phyloP scores from a whole-genome alignment of 306 rosid genomes.

The Cicer yamashitae region DNA sequence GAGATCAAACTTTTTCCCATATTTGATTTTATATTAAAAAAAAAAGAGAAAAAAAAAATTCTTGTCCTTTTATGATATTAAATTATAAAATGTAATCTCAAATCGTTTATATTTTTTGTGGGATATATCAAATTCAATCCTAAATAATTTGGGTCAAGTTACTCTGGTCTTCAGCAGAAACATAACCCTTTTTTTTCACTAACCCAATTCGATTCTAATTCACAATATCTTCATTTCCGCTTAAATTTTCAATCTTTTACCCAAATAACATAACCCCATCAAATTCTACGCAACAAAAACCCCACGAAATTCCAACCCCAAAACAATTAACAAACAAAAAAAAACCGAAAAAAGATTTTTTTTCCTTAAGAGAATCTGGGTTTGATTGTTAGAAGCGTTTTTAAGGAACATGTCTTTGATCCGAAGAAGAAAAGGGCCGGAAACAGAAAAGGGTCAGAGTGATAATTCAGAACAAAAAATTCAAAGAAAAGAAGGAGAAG shows the following conservation, averaged over 20 bases:
- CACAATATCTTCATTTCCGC: background rate
- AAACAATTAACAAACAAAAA: too few relatives aligned
- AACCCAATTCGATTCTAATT: slow-evolving; percentile 18
- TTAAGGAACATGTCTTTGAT: slow-evolving; percentile 55
- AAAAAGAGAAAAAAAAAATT: too few relatives aligned
- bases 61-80: too few relatives aligned
- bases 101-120: too few relatives aligned
- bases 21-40: too few relatives aligned
- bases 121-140: too few relatives aligned
- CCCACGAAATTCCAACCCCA: background rate
- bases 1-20: too few relatives aligned
- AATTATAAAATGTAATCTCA: too few relatives aligned
- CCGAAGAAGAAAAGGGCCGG: slow-evolving; percentile 67
- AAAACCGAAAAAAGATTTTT: background rate
- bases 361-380: background rate
- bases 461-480: slow-evolving; percentile 42
- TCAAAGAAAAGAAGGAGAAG: slow-evolving; percentile 13
- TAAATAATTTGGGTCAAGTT: too few relatives aligned
- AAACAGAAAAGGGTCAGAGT: slow-evolving; percentile 44
- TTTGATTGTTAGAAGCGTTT: slow-evolving; percentile 31
- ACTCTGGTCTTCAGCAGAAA: too few relatives aligned
- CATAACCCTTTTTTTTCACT: too few relatives aligned
- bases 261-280: slow-evolving; percentile 39
- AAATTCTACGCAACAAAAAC: background rate
- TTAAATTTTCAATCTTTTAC: slow-evolving; percentile 4